Evolutionary conservation across 176 grass and related monocot species (phyloP), one percentile per base, ranked within the genome.

Genomic region (Miscanthus lutarioriparius): DNA sequence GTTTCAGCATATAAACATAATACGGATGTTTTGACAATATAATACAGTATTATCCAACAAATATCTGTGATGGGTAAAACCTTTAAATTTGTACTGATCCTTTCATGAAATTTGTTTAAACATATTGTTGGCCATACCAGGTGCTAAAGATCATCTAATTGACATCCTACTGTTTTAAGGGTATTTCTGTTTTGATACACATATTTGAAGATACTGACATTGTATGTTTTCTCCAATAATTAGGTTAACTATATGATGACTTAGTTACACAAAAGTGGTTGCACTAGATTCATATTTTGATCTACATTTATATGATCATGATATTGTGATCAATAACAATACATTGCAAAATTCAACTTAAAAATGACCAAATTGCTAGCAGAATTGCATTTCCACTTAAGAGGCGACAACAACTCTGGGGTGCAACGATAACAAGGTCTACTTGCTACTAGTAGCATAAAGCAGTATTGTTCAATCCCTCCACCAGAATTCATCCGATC

Each of bases 401-500:
- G 43, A 77, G 16, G 17, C 49, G 81, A 49, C 11, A 10, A 41
- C 22, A 68, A 16, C 20, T 41, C 20, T 41, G 15, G 1, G 10
- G 5, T 5, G 45, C 56, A 43, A 13, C 78, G 16, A 27, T 45
- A n/a, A 25, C n/a, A 14, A 33, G 39, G 10, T 40, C 8, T 40
- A 9, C 40, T 43, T 43, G 40, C 40, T 43, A 40, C 39, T 32
- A 37, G 7, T 37, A 37, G 27, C 64, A 33, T 48, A 14, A 37
- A 38, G 22, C 67, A 41, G 39, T 5, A 8, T 1, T 17, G 5
- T 35, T 6, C 7, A 64, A 81, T 69, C 70, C 75, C 65, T 51
- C 22, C 48, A 54, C 25, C 8, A 78, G 39, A 28, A 90, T 43
- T 78, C 63, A 58, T 32, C 79, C 1, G 30, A 90, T 53, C 56